Evolutionary conservation across 495 filamentous ascomycete species (phyloP), one percentile per base, ranked within the genome.

Genomic region (Lasiosphaeria miniovina): DNA sequence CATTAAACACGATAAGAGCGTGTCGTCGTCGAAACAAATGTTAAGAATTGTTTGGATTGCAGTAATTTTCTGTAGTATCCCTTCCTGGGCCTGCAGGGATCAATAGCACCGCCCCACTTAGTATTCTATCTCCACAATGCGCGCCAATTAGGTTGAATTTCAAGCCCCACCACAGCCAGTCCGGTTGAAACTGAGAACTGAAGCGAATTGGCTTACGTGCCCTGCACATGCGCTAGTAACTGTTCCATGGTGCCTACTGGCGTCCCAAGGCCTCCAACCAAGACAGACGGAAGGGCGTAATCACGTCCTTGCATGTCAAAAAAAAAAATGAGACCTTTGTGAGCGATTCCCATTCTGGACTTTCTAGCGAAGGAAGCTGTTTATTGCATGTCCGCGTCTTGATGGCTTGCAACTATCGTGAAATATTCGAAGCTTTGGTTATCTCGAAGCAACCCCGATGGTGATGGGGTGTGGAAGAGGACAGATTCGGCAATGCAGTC

Each of bases 71-170:
- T 46, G 43, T 46, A 46, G 12, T 14, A 1, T 5, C 12, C 8
- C 11, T 14, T n/a, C 5, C 43, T 5, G 15, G 6, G 5, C 43
- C 43, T 46, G 43, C 43, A 46, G 43, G 43, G 43, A 46, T 46
- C 46, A 12, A 43, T 11, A 49, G 55, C 55, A 57, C 55, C 35
- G 55, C 55, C 55, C 55, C 55, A 57, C 55, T 17, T 51, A 14
- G 49, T 51, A 24, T 51, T 51, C 49, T 4, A 9, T 32, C 49
- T 51, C 49, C 49, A 17, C 32, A 31, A 14, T 17, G 49, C 11
- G n/a, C 32, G 49, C 49, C 49, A 51, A 51, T 51, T 10, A 51
- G 12, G 49, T 51, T 46, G 43, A 46, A 46, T 46, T 46, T n/a
- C 43, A 46, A 7, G 43, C 12, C 12, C 43, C 43, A 46, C 43